Evolutionary conservation across 2,329 filamentous ascomycete genomes (phyloP), one percentile per base, ranked within the genome.

Genomic region (Fusarium fracticaudum): DNA sequence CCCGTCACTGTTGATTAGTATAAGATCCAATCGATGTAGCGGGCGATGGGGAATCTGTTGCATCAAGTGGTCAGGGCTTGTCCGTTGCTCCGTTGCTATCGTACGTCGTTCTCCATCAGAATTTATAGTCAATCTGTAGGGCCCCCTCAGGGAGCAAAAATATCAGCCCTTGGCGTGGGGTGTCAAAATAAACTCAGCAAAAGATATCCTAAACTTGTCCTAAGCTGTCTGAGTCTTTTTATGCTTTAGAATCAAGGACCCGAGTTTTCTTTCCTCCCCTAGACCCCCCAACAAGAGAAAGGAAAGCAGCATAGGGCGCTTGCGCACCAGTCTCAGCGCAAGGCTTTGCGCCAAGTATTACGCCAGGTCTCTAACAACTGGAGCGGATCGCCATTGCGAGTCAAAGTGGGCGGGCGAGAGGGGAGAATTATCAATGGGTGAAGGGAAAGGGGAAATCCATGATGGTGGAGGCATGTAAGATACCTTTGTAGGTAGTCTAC

Each of bases 321-420:
- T 72, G 65, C 53, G 58, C 53, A 61, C 51, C 51, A 64, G 47
- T 45, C 65, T 59, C 45, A 43, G 55, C 44, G 44, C 48, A 70
- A 65, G 58, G 64, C 59, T 50, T 55, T 61, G 60, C 64, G 53
- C 60, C 62, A 74, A 71, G 67, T 63, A 43, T 68, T 61, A 51
- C 47, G 57, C 57, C 72, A 72, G 68, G 60, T 60, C 67, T 63
- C 65, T 65, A 53, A 64, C 69, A 72, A 77, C 73, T 77, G 75
- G 75, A 69, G 75, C 76, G 72, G 75, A 76, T 77, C 75, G 43
- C 55, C 71, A 62, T 62, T 63, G 62, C 60, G 37, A 68, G 51
- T 48, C 45, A 60, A 38, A 70, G 58, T 57, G 73, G 61, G 68
- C 55, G 64, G 64, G 54, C 44, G 53, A 71, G 72, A 73, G 60